These are phyloP conservation scores for Kalmusia sp. DNA, from an alignment of 2,329 filamentous ascomycete species.

Conservation along the genomic window DNA sequence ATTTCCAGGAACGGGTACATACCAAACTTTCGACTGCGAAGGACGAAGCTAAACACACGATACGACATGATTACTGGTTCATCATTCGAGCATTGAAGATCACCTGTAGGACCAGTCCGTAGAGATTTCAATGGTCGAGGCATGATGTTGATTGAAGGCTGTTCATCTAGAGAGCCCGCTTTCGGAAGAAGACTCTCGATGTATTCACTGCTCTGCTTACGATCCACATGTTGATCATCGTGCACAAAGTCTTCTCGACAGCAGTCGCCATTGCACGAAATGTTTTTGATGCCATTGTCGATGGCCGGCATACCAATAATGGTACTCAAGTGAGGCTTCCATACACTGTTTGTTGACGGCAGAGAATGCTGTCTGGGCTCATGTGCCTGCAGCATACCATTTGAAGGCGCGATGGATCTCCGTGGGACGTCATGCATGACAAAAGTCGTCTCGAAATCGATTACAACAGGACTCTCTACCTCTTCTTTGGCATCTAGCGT, in stretches of 20 bases:
- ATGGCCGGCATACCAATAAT: background rate
- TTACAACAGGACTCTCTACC: constrained; percentile 10
- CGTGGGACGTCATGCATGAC: background rate
- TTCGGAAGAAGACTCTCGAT: constrained; percentile 3
- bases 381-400: background rate
- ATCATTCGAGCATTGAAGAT: background rate
- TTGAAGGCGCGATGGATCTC: background rate
- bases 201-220: constrained; percentile 1
- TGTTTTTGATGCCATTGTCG: background rate
- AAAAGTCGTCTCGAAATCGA: constrained; percentile 12
- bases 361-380: no score
- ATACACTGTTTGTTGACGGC: background rate
- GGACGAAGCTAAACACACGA: constrained; percentile 16
- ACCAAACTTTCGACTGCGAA: constrained; percentile 18
- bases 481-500: constrained; percentile 3
- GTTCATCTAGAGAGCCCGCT: background rate
- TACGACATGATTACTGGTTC: constrained; percentile 9
- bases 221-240: constrained; percentile 11
- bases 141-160: constrained; percentile 10
- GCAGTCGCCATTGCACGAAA: constrained; percentile 5
- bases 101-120: background rate
- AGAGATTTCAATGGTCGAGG: constrained; percentile 7
- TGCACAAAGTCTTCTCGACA: constrained; percentile 5
- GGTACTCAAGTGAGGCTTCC: constrained; percentile 2
- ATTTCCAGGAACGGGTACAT: background rate